Evolutionary conservation across 1,284 basidiomycete genomes (phyloP), one percentile per base, ranked within the genome.

Genomic region (Boletus nobilissimus): DNA sequence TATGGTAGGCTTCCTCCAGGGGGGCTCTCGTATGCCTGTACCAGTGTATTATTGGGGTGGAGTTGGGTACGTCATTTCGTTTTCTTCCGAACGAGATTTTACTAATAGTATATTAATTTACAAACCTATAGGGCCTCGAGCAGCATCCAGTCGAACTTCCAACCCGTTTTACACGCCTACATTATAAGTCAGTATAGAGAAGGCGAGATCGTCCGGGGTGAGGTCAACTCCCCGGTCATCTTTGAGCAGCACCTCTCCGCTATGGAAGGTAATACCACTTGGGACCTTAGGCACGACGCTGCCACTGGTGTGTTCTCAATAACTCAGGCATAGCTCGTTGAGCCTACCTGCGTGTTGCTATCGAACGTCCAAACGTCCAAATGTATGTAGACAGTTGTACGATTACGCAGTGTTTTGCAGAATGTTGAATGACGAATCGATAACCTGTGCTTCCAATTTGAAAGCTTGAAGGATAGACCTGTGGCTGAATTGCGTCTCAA

Each of bases 171-270:
- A 14, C 51, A 14, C 10, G 51, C 51, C 51, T 54, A 54, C 51
- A 2, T 54, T n/a, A 1, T 22, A n/a, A 6, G 26, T 16, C 32
- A 8, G 3, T 26, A 26, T 29, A 5, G 1, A n/a, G 13, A 16
- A 14, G 13, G 7, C 7, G 3, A 18, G 29, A n/a, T 54, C 29
- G n/a, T 54, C 29, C 4, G 4, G 29, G n/a, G 13, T 16, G 13
- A n/a, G 29, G n/a, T n/a, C 51, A 5, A 3, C 16, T 6, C 29
- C 14, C 26, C 51, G 13, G 0, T 14, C 24, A 7, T 16, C 51
- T 16, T 54, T 54, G 3, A 16, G 14, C 14, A n/a, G 26, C 3
- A 54, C 51, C 51, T 54, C 29, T 7, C 51, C 26, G 0, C 1
- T 14, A 26, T 54, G 51, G 29, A 16, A n/a, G 26, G 16, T n/a